phyloP scores from a whole-genome alignment of 2,329 filamentous ascomycete species.

The Apiospora arundinis region DNA sequence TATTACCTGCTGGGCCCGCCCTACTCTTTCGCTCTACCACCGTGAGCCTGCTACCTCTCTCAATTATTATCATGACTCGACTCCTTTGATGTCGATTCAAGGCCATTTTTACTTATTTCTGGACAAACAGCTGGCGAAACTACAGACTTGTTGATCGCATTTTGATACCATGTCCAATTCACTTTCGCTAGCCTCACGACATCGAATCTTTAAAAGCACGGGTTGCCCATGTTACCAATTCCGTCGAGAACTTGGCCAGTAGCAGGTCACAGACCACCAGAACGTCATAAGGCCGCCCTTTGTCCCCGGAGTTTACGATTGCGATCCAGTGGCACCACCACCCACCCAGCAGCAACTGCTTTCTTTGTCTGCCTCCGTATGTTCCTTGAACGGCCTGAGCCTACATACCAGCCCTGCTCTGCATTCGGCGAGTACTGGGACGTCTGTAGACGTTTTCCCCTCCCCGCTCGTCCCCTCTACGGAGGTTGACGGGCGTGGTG shows the following conservation, averaged over 20 bases:
- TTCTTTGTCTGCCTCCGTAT: slow-evolving; percentile 4
- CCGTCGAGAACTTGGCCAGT: slow-evolving; percentile 1
- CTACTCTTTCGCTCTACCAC: background rate
- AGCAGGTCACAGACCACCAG: slow-evolving; percentile 12
- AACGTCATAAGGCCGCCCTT: slow-evolving; percentile 3
- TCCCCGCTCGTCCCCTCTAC: slow-evolving; percentile 64
- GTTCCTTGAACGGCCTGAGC: background rate
- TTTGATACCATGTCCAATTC: slow-evolving; percentile 1
- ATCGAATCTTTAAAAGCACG: background rate
- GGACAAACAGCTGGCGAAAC: background rate
- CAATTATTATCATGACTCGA: background rate
- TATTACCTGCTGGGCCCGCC: slow-evolving; percentile 18
- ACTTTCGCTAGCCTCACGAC: background rate
- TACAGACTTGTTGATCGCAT: background rate
- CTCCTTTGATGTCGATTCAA: background rate
- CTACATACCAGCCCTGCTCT: background rate
- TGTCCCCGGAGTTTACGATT: slow-evolving; percentile 1
- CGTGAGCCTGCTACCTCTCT: background rate
- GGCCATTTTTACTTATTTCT: background rate
- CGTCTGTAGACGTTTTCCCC: slow-evolving; percentile 36
- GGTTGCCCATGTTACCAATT: background rate
- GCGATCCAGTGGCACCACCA: slow-evolving; percentile 1
- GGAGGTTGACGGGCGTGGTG: slow-evolving; percentile 66
- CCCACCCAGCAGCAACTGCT: background rate
- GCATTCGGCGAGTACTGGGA: slow-evolving; percentile 28